Percentiles rank a stretch among this genome's conserved stretches.
These are phyloP conservation scores for Lasiosphaeria miniovina DNA, from an alignment of 495 filamentous ascomycete genomes.

Conservation along the genomic window DNA sequence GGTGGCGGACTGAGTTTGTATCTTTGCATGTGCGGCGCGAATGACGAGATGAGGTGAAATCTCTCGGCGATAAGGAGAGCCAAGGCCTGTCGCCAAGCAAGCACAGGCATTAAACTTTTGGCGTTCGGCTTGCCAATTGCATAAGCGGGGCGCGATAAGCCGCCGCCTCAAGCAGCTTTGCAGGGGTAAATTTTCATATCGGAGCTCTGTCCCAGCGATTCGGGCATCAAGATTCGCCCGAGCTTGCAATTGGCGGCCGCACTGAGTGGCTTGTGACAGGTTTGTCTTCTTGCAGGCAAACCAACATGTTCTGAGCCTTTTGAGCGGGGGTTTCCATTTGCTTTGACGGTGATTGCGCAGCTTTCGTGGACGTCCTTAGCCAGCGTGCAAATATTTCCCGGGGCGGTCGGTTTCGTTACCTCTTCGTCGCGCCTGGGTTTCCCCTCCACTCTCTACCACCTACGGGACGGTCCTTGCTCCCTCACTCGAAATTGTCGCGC, in stretches of 20 bases:
- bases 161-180: neutral
- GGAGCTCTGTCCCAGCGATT: neutral
- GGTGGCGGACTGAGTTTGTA: too few species aligned
- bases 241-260: neutral
- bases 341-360: neutral
- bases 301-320: neutral
- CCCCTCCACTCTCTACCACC: neutral
- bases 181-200: constrained; percentile 17
- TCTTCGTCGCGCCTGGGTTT: neutral
- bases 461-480: neutral
- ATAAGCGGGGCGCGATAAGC: constrained; percentile 11
- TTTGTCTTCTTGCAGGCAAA: neutral
- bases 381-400: neutral
- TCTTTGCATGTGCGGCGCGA: neutral
- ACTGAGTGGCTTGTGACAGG: neutral
- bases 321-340: neutral
- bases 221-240: constrained; percentile 4
- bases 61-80: constrained; percentile 7
- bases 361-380: neutral
- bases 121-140: constrained; percentile 2
- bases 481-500: neutral
- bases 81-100: too few species aligned
- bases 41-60: constrained; percentile 15
- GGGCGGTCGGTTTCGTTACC: constrained; percentile 1
- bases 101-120: constrained; percentile 6